phyloP scores from a whole-genome alignment of 1,284 basidiomycete genomes.

The Leccinum pachyderme region DNA sequence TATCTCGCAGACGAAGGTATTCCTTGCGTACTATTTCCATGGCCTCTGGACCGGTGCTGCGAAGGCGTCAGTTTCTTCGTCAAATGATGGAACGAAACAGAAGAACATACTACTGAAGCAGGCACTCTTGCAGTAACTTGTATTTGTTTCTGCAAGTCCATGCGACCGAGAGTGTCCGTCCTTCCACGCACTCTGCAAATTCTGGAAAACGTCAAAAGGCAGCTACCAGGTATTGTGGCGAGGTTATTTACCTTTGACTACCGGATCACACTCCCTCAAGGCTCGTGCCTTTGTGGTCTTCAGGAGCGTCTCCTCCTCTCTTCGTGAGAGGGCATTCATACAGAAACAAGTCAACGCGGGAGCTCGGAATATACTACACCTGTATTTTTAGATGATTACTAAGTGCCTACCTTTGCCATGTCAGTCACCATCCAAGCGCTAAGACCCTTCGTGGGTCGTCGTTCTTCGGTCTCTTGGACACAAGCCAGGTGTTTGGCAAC shows the following conservation, averaged over 20 bases:
- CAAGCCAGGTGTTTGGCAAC: slow-evolving; percentile 55
- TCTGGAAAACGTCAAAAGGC: slow-evolving; percentile 44
- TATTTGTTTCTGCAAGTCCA: slow-evolving; percentile 79
- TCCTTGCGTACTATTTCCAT: slow-evolving; percentile 72
- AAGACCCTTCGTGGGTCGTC: slow-evolving; percentile 12
- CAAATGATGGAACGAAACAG: background rate
- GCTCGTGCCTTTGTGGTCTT: slow-evolving; percentile 82
- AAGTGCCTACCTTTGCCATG: slow-evolving; percentile 18
- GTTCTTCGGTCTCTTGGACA: slow-evolving; percentile 4
- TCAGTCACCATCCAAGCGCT: slow-evolving; percentile 8
- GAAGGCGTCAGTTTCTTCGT: background rate
- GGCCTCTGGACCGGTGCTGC: slow-evolving; percentile 67
- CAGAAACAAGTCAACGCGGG: slow-evolving; percentile 9
- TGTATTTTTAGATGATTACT: slow-evolving; percentile 14
- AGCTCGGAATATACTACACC: background rate
- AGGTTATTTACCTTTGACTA: slow-evolving; percentile 63
- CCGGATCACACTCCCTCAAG: slow-evolving; percentile 71
- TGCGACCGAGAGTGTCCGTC: slow-evolving; percentile 79
- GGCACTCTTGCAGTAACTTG: slow-evolving; percentile 74
- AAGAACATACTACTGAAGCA: slow-evolving; percentile 71
- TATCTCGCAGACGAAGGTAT: slow-evolving; percentile 65
- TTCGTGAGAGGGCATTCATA: slow-evolving; percentile 85
- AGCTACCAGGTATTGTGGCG: background rate
- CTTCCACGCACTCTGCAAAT: slow-evolving; percentile 81
- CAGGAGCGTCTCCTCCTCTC: slow-evolving; percentile 83